Percentiles rank a stretch among this genome's conserved stretches.
Conservation (phyloP, 352 stramenopile genomes). For the Pythium oligandrum region DNA sequence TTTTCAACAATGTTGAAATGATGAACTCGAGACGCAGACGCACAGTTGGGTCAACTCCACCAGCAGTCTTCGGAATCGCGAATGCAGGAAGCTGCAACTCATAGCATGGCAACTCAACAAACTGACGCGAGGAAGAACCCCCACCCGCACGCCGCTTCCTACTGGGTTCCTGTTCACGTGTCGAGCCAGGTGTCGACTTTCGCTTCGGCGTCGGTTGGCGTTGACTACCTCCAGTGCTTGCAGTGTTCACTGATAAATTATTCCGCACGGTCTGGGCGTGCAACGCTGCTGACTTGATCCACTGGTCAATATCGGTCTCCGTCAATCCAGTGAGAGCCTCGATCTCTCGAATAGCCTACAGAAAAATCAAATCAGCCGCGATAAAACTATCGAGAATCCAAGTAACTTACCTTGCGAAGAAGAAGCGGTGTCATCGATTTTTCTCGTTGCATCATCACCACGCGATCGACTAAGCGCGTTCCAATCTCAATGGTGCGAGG, state of each 20-base stretch:
- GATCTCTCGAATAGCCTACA: constrained; percentile 42
- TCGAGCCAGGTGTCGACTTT: too few relatives aligned
- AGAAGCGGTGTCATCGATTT: constrained; percentile 34
- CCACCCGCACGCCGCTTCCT: too few relatives aligned
- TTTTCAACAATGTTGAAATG: constrained; percentile 51
- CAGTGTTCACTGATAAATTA: too few relatives aligned
- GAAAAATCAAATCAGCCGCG: constrained; percentile 4
- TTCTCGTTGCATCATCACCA: constrained; percentile 49
- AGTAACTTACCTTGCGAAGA: constrained; percentile 33
- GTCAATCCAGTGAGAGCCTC: constrained; percentile 52
- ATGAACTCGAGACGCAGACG: constrained; percentile 54
- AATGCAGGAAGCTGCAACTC: constrained; percentile 35
- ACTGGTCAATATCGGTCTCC: constrained; percentile 60
- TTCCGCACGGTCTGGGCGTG: too few relatives aligned
- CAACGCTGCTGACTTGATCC: constrained; percentile 28
- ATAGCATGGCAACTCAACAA: constrained; percentile 35
- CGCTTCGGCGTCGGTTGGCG: too few relatives aligned
- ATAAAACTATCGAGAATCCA: too few relatives aligned
- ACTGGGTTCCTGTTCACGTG: too few relatives aligned
- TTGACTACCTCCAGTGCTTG: too few relatives aligned
- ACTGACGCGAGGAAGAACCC: too few relatives aligned
- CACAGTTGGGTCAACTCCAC: constrained; percentile 42
- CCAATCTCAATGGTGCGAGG: constrained; percentile 33
- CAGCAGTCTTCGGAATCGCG: constrained; percentile 10
- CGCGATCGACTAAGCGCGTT: constrained; percentile 43